Evolutionary conservation across 1,139 yeast genomes (phyloP), one percentile per base, ranked within the genome.

Genomic region (Oligophagozyma castellii): DNA sequence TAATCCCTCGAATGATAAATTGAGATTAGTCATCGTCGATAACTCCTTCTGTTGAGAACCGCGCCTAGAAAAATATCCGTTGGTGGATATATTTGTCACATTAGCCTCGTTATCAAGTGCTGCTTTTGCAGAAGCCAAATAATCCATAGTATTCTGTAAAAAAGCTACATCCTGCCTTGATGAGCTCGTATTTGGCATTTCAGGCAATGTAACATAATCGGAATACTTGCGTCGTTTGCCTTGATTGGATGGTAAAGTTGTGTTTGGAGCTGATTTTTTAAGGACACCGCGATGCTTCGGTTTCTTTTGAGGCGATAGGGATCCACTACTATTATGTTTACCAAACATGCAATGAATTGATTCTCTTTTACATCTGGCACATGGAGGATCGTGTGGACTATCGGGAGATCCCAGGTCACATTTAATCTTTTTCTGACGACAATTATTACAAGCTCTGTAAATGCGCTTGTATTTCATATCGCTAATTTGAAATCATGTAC

Each of bases 331-430:
- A 7, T 10, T 18, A 7, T 16, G 22, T 18, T 7, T 7, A 18
- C 8, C 20, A 54, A 84, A 78, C 14, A 75, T 73, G 55, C 95
- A 84, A 42, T 76, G 83, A 43, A 69, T 70, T 13, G 92, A 61
- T 46, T 84, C 94, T 29, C 95, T 62, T 36, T 68, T 64, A 46
- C 95, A 84, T 31, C 95, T 58, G 3, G 73, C 76, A 62, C 96
- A 86, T 12, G 92, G 92, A 5, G 93, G 93, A 5, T 71, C 73
- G 30, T 65, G 63, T 0, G 94, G 94, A 33, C 64, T 65, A 34
- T 74, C 77, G 8, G 73, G 70, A 3, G 75, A 71, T 2, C 93
- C 94, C 39, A 83, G 55, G 45, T 81, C 93, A 56, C 95, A 84
- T 46, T 75, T 74, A 27, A 80, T 81, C 46, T 84, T 84, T 22